These are phyloP conservation scores for Euclidium syriacum DNA, from an alignment of 345 rosid species.

Conservation along the genomic window DNA sequence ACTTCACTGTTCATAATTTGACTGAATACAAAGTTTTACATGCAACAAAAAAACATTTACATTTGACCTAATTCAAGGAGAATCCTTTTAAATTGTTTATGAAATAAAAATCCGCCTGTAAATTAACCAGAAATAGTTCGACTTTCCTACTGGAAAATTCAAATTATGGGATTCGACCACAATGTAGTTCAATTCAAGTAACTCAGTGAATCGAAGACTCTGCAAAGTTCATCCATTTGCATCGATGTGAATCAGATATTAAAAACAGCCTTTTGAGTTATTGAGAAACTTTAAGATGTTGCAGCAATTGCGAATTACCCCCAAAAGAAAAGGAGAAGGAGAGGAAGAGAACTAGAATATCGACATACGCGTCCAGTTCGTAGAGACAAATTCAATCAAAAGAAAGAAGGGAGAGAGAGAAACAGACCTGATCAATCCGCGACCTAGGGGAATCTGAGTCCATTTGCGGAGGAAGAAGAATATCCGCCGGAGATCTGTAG, in stretches of 20 bases:
- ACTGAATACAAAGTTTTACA: neutral
- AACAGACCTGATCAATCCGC: constrained; percentile 67
- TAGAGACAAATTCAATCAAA: neutral
- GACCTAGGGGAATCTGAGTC: constrained; percentile 53
- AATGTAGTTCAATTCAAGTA: constrained; percentile 7
- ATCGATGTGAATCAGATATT: neutral
- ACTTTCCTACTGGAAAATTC: neutral
- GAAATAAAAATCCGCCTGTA: neutral
- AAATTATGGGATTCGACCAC: neutral
- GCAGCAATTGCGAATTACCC: neutral
- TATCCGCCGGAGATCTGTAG: constrained; percentile 24
- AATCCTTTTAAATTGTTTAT: neutral
- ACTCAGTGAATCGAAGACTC: neutral
- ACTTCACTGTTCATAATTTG: neutral
- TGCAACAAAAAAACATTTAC: neutral
- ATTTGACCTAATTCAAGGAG: neutral
- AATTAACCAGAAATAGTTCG: neutral
- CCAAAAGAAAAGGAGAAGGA: neutral
- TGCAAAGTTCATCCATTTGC: constrained; percentile 9
- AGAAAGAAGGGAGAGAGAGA: neutral
- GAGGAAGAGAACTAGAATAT: constrained; percentile 3
- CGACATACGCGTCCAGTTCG: neutral
- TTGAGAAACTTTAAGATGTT: constrained; percentile 5
- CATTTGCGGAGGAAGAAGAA: constrained; percentile 35
- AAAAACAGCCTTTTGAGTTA: neutral